These are phyloP conservation scores for Conticribra guillardii DNA, from an alignment of 108 stramenopile genomes.

Conservation along the genomic window DNA sequence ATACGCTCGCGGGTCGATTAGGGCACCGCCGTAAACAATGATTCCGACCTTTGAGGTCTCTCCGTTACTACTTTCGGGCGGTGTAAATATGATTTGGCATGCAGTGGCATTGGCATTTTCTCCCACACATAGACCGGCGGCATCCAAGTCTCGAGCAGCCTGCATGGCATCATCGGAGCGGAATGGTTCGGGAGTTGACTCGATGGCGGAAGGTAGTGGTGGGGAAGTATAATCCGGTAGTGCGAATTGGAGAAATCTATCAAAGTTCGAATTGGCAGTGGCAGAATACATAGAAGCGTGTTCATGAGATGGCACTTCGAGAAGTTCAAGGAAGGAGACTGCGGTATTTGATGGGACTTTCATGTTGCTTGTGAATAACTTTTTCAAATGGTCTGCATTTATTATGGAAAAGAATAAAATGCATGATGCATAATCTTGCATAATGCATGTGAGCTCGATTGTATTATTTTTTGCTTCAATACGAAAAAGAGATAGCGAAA, in stretches of 20 bases:
- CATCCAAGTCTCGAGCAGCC: conserved; percentile 22
- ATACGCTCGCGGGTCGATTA: conserved; percentile 47
- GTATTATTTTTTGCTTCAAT: too few species aligned
- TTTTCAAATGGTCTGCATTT: too few species aligned
- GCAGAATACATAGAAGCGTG: too few species aligned
- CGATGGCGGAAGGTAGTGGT: conserved; percentile 24
- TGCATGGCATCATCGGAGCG: conserved; percentile 28
- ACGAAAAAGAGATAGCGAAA: too few species aligned
- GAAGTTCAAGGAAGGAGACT: too few species aligned
- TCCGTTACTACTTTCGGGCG: neutral
- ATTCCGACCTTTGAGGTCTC: conserved; percentile 15
- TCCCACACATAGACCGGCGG: conserved; percentile 13
- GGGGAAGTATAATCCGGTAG: conserved; percentile 40
- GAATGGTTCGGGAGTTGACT: conserved; percentile 29
- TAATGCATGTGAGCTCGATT: too few species aligned
- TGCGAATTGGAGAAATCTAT: conserved; percentile 13
- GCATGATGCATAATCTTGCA: too few species aligned
- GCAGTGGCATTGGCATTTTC: conserved; percentile 11
- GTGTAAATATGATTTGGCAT: conserved; percentile 30
- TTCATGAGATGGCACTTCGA: too few species aligned
- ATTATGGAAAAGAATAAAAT: too few species aligned
- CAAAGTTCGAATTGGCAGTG: too few species aligned
- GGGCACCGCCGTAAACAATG: conserved; percentile 36
- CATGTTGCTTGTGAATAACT: too few species aligned
- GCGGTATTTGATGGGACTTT: too few species aligned